Evolutionary conservation across 805 yeast genomes (phyloP).

Genomic region (Wickerhamomyces canadensis): DNA sequence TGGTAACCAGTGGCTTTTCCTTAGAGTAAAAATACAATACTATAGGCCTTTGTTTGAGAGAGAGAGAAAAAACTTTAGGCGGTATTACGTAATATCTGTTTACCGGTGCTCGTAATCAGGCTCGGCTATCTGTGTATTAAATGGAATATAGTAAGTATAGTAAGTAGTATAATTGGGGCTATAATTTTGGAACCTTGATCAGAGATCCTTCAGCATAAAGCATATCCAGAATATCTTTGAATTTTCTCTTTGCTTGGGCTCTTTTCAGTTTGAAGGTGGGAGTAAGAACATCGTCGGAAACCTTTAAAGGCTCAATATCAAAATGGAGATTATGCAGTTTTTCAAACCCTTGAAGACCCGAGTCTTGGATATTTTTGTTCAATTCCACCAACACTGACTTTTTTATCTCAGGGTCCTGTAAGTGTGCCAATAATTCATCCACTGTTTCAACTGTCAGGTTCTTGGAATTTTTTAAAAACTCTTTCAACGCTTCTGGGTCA

Average conservation of each 20-base stretch:
- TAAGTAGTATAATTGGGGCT: too few species aligned
- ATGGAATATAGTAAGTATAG: too few species aligned
- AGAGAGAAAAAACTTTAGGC: too few species aligned
- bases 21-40: constrained; percentile 11
- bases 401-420: constrained; percentile 18
- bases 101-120: too few species aligned
- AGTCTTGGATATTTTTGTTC: constrained; percentile 32
- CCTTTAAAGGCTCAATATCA: constrained; percentile 53
- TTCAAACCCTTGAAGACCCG: constrained; percentile 56
- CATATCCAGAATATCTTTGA: constrained; percentile 32
- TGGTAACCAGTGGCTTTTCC: constrained; percentile 16
- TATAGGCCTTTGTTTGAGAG: too few species aligned
- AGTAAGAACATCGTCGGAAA: constrained; percentile 59
- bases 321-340: constrained; percentile 49
- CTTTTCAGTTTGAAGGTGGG: constrained; percentile 62
- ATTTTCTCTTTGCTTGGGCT: constrained; percentile 37
- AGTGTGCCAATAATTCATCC: constrained; percentile 11
- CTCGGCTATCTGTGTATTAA: too few species aligned
- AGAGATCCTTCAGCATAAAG: constrained; percentile 46
- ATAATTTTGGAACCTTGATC: background rate
- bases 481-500: constrained; percentile 32
- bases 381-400: constrained; percentile 30
- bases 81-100: too few species aligned
- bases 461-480: constrained; percentile 6
- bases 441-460: constrained; percentile 4